Evolutionary conservation across 495 filamentous ascomycete genomes (phyloP).

Genomic region (Talaromyces proteolyticus): DNA sequence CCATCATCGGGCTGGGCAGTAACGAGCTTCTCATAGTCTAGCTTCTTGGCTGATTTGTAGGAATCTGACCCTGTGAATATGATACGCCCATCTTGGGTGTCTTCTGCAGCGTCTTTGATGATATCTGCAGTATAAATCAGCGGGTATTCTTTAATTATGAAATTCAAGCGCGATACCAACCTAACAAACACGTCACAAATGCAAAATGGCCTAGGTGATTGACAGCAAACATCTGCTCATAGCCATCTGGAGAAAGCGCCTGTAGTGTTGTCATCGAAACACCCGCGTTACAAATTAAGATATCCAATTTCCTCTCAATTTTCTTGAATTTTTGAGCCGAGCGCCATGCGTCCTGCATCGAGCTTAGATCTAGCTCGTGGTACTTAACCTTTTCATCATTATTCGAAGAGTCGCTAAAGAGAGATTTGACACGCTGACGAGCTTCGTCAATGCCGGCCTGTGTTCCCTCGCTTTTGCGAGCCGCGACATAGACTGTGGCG

Average conservation of each 20-base stretch:
- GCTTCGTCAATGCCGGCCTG: slow-evolving; percentile 7
- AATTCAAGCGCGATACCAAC: background rate
- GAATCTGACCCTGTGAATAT: slow-evolving; percentile 12
- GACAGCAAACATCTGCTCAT: slow-evolving; percentile 12
- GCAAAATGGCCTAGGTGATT: slow-evolving; percentile 16
- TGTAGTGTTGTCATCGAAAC: slow-evolving; percentile 9
- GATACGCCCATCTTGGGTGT: slow-evolving; percentile 9
- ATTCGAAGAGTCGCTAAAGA: too few relatives aligned
- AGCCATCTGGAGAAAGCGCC: slow-evolving; percentile 10
- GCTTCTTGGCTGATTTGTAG: slow-evolving; percentile 5
- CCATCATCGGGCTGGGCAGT: slow-evolving; percentile 6
- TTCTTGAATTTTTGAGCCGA: slow-evolving; percentile 10
- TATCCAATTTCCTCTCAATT: slow-evolving; percentile 10
- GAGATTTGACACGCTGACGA: background rate
- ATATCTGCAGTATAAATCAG: slow-evolving; percentile 3
- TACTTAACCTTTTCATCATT: slow-evolving; percentile 8
- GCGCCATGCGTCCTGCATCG: slow-evolving; percentile 4
- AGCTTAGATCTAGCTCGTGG: slow-evolving; percentile 12
- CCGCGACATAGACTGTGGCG: slow-evolving; percentile 15
- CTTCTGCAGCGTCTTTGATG: slow-evolving; percentile 6
- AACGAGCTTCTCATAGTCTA: slow-evolving; percentile 11
- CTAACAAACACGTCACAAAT: slow-evolving; percentile 10
- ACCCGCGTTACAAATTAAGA: slow-evolving; percentile 13
- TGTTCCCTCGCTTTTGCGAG: slow-evolving; percentile 11
- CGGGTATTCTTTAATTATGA: too few relatives aligned